A percentile compares a stretch with the other conserved stretches of the same genome.
phyloP scores from a whole-genome alignment of 2,329 filamentous ascomycete species.

The Trichoderma sp. region DNA sequence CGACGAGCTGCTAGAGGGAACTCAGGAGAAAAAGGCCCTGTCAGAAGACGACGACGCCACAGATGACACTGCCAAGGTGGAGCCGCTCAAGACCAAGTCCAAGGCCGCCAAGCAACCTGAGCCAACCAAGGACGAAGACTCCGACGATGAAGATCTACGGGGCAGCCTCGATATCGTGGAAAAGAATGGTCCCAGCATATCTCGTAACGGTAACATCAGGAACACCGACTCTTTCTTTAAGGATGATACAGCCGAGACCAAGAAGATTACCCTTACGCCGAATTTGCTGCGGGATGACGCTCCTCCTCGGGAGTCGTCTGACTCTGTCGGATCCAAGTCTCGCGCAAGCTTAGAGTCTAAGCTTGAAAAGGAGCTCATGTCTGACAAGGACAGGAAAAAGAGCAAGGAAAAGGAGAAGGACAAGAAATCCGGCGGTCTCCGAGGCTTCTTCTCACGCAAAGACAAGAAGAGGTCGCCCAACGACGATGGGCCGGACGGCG shows the following conservation, averaged over 20 bases:
- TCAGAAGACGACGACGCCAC: slow-evolving; percentile 42
- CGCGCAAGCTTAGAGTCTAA: slow-evolving; percentile 73
- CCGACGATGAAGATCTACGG: slow-evolving; percentile 43
- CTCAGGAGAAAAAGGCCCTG: slow-evolving; percentile 39
- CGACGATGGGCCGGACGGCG: slow-evolving; percentile 66
- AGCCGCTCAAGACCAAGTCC: slow-evolving; percentile 56
- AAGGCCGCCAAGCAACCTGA: slow-evolving; percentile 51
- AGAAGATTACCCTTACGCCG: slow-evolving; percentile 95
- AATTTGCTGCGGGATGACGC: slow-evolving; percentile 86
- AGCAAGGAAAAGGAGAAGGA: slow-evolving; percentile 75
- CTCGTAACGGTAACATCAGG: slow-evolving; percentile 82
- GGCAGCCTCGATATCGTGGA: slow-evolving; percentile 71
- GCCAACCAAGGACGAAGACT: slow-evolving; percentile 39
- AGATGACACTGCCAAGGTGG: slow-evolving; percentile 60
- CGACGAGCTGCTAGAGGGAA: slow-evolving; percentile 48
- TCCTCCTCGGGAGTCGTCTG: slow-evolving; percentile 56
- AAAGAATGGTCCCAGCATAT: slow-evolving; percentile 62
- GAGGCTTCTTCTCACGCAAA: slow-evolving; percentile 65
- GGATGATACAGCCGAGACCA: slow-evolving; percentile 91
- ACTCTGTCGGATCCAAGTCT: slow-evolving; percentile 50
- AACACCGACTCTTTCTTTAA: slow-evolving; percentile 98
- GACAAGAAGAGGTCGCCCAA: slow-evolving; percentile 61
- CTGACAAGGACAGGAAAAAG: slow-evolving; percentile 76
- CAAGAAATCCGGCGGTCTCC: slow-evolving; percentile 60
- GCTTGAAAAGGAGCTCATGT: slow-evolving; percentile 55